These are phyloP conservation scores for Zygosaccharomyces pseudorouxii DNA, from an alignment of 805 yeast species.

Conservation along the genomic window DNA sequence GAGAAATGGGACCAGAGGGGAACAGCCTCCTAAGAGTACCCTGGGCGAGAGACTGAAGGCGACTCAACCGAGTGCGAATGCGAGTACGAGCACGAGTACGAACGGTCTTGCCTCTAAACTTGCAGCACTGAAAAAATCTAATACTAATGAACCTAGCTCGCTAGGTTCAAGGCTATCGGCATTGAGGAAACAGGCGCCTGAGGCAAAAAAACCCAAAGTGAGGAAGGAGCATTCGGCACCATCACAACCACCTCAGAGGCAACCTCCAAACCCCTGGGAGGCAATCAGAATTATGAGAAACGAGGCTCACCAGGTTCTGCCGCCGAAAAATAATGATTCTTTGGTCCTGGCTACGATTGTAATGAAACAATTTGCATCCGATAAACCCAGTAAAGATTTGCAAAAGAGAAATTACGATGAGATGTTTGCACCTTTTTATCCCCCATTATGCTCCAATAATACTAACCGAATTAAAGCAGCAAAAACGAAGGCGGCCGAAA, in stretches of 20 bases:
- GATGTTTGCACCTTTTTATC: constrained; percentile 32
- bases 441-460: constrained; percentile 27
- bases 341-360: constrained; percentile 6
- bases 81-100: background rate
- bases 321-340: background rate
- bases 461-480: constrained; percentile 40
- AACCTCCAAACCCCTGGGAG: constrained; percentile 5
- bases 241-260: background rate
- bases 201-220: background rate
- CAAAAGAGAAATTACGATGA: constrained; percentile 27
- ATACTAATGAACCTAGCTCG: constrained; percentile 5
- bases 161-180: constrained; percentile 13
- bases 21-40: background rate
- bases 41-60: background rate
- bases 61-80: background rate
- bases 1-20: constrained; percentile 5
- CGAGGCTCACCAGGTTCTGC: background rate
- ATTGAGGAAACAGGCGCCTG: constrained; percentile 8
- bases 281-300: background rate
- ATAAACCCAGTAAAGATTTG: constrained; percentile 2
- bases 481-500: constrained; percentile 40
- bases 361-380: constrained; percentile 3
- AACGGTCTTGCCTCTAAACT: constrained; percentile 9
- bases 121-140: background rate
- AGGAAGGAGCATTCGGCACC: background rate